A percentile compares a stretch with the other conserved stretches of the same genome.
These are phyloP conservation scores for Rickenella mellea DNA, from an alignment of 768 basidiomycete species.

Conservation along the genomic window DNA sequence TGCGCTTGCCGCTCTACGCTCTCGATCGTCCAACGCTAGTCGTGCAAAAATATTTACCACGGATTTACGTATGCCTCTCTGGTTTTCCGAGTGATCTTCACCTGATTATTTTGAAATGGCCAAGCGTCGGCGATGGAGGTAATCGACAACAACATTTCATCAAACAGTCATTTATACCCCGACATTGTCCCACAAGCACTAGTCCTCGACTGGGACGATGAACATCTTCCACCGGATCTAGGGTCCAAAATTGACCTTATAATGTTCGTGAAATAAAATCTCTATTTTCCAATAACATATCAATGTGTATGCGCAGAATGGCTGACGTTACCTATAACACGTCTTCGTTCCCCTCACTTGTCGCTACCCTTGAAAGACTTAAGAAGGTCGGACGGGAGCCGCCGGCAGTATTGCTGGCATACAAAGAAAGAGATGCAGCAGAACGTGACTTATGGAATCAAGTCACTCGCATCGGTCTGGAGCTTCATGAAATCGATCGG, in stretches of 20 bases:
- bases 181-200: conserved; percentile 20
- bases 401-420: conserved; percentile 60
- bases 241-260: conserved; percentile 48
- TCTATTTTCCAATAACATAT: background rate
- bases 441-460: conserved; percentile 73
- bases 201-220: conserved; percentile 72
- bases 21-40: no score
- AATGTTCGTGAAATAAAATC: conserved; percentile 37
- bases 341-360: conserved; percentile 67
- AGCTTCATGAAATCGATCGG: conserved; percentile 45
- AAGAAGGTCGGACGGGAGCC: conserved; percentile 17
- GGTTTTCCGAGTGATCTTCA: background rate
- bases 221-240: conserved; percentile 35
- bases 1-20: conserved; percentile 46
- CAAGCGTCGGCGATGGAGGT: conserved; percentile 76
- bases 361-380: conserved; percentile 47
- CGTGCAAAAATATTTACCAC: background rate
- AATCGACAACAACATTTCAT: conserved; percentile 58
- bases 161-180: conserved; percentile 27
- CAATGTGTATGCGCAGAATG: conserved; percentile 41
- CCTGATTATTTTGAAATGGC: background rate
- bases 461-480: conserved; percentile 39
- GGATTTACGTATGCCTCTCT: background rate
- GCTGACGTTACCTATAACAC: conserved; percentile 93
- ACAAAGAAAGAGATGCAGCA: conserved; percentile 74